Evolutionary conservation across 2,329 filamentous ascomycete genomes (phyloP), one percentile per base, ranked within the genome.

Genomic region (Didymellaceae sp.): DNA sequence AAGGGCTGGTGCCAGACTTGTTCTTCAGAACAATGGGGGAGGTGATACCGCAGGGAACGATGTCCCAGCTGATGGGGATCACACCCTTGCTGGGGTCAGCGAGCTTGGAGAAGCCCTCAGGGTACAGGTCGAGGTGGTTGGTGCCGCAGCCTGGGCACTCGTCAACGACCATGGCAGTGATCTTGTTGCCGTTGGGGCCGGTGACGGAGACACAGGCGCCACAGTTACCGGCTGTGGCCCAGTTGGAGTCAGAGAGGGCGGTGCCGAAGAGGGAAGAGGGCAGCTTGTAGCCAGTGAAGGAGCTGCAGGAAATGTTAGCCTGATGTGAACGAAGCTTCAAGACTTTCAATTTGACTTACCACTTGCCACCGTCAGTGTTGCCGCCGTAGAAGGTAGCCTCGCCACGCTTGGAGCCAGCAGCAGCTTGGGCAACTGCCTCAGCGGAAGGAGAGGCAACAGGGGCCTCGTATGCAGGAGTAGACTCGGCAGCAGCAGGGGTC

Each of bases 151-250:
- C 77, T 30, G 82, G 81, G 68, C 82, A 85, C 69, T 84, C 68
- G 65, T 85, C 82, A 16, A 81, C 79, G 56, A 84, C 82, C 86
- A 89, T 88, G 30, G 82, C 85, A 24, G 78, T 86, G 67, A 88
- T 79, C 18, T 74, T 76, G 50, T 81, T 82, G 14, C 84, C 84
- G 11, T 68, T 76, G 4, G 80, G 80, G 0, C 82, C 82, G 2
- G 78, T 84, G 25, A 89, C 83, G 42, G 78, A 70, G 10, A 89
- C 73, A 57, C 86, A 89, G 16, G 78, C 74, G 57, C 86, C 86
- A 62, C 86, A 89, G 55, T 82, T 75, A 32, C 74, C 77, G 2
- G 80, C 77, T 43, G 67, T 72, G 41, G 78, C 70, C 86, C 86
- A 89, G 58, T 79, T 80, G 3, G 77, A 73, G 30, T 79, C 79